Evolutionary conservation across 176 grass and related monocot species (phyloP).

Genomic region (Triticum timopheevii): DNA sequence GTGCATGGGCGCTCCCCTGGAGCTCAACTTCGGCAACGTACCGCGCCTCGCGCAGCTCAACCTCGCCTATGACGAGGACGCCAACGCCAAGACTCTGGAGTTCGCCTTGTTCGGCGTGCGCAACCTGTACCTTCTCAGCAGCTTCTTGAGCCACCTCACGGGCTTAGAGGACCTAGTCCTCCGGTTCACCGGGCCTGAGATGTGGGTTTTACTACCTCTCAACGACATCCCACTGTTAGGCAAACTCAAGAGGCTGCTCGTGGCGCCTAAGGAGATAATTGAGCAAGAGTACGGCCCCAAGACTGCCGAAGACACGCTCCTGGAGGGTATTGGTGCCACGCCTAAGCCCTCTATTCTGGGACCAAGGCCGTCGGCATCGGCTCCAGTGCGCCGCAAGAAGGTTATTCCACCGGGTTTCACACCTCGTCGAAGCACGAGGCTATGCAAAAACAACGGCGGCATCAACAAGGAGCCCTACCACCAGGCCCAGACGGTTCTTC

Average conservation of each 20-base stretch:
- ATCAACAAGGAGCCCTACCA: too few relatives aligned
- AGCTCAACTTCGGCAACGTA: background rate
- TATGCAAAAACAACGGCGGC: too few relatives aligned
- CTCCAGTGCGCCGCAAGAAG: too few relatives aligned
- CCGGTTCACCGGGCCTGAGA: background rate
- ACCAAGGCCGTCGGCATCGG: too few relatives aligned
- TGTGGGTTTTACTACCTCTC: background rate
- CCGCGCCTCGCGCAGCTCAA: background rate
- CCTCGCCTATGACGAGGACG: background rate
- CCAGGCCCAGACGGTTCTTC: background rate
- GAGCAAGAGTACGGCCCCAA: too few relatives aligned
- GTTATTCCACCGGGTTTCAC: too few relatives aligned
- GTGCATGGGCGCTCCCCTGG: background rate
- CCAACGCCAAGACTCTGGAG: background rate
- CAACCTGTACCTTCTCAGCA: background rate
- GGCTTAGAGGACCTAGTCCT: background rate
- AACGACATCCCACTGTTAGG: background rate
- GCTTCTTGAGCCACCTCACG: background rate
- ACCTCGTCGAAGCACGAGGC: too few relatives aligned
- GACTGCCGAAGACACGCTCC: too few relatives aligned
- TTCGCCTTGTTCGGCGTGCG: too few relatives aligned
- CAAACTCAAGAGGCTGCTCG: background rate
- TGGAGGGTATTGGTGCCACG: too few relatives aligned
- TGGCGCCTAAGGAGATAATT: too few relatives aligned
- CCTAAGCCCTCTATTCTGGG: too few relatives aligned